Evolutionary conservation across 768 basidiomycete species (phyloP), one percentile per base, ranked within the genome.

Genomic region (Amanita phalloides): DNA sequence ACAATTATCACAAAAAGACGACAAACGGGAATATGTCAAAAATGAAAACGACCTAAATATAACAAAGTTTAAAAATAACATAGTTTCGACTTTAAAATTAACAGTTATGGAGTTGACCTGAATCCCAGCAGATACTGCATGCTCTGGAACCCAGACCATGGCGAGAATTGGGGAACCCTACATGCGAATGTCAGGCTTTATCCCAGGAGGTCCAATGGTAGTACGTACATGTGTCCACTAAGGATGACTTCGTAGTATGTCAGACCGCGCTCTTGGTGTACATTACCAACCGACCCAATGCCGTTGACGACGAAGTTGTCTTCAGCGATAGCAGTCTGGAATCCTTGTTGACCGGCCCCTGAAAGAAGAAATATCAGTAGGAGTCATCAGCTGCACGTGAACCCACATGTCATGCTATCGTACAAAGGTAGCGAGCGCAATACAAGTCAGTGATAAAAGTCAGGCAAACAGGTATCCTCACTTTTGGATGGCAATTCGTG

Each of bases 251-350:
- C 86, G 28, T 73, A 68, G 55, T 80, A 87, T 0, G 85, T 80
- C 56, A 88, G 62, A 11, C 79, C 78, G 35, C 86, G 78, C 59
- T 89, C 87, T 14, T 71, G 67, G 53, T 87, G 85, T 53, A 75
- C 67, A 1, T 66, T 82, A 0, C 86, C 86, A 26, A 79, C 68
- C 2, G 85, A 73, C 26, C 86, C 86, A 41, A 86, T 71, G n/a
- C 79, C 82, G 50, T 86, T 82, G 48, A 89, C 76, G 51, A 86
- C 62, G 68, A 88, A 83, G 54, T 77, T 82, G 56, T 87, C 85
- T 28, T 75, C 66, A 13, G 64, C 61, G 42, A 86, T 84, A 5
- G 83, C 81, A 0, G 72, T 79, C 56, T 82, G 84, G 76, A 88
- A 88, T 0, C 86, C 86, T 67, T 88, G 86, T 52, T 68, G 30